phyloP scores from a whole-genome alignment of 768 basidiomycete species.

The Tremella mesenterica region DNA sequence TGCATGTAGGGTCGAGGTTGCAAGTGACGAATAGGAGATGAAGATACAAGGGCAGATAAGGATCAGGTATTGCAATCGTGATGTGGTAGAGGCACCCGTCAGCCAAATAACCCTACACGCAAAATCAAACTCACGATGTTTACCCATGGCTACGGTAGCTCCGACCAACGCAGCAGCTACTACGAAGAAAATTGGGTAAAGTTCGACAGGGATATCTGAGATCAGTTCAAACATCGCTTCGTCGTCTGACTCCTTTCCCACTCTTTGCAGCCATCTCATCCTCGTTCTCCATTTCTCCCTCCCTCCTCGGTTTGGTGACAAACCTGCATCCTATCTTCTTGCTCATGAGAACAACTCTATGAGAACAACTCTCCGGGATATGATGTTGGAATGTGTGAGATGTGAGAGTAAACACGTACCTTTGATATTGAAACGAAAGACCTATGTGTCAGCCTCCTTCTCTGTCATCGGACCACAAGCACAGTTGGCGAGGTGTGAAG shows the following conservation, averaged over 20 bases:
- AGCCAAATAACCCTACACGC: neutral
- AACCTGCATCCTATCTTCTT: neutral
- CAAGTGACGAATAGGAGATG: neutral
- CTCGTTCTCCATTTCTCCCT: neutral
- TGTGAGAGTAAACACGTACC: slow-evolving; percentile 20
- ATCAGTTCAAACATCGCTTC: no score
- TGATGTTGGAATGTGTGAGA: neutral
- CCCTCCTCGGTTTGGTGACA: neutral
- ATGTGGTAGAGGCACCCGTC: neutral
- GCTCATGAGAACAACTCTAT: neutral
- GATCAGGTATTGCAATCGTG: neutral
- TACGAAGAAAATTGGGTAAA: slow-evolving; percentile 43
- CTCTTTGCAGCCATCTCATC: neutral
- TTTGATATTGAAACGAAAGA: slow-evolving; percentile 41
- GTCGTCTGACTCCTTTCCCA: no score
- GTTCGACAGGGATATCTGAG: slow-evolving; percentile 42
- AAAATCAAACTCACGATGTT: slow-evolving; percentile 20
- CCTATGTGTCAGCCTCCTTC: slow-evolving; percentile 20
- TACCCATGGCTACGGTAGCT: slow-evolving; percentile 33
- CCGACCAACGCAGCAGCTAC: slow-evolving; percentile 39
- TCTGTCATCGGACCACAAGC: neutral
- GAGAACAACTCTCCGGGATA: neutral
- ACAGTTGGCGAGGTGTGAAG: neutral
- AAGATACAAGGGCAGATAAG: neutral
- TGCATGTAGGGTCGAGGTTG: neutral